These are phyloP conservation scores for Magnaporthiopsis incrustans DNA, from an alignment of 2,329 filamentous ascomycete genomes.

Conservation along the genomic window DNA sequence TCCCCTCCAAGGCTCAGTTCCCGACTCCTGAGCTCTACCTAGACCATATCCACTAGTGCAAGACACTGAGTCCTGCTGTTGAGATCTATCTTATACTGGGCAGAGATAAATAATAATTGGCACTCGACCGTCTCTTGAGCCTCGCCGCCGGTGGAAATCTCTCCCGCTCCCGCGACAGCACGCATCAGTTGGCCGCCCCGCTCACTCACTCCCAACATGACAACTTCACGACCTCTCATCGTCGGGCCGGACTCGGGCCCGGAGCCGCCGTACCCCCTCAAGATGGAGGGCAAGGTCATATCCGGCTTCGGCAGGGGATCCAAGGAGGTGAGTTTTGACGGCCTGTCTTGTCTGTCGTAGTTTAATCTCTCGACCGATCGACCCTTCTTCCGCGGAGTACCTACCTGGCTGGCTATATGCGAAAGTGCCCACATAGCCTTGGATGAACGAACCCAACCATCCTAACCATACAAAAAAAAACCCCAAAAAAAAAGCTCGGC, in stretches of 20 bases:
- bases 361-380: too few relatives aligned
- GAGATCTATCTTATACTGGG: too few relatives aligned
- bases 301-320: slow-evolving; percentile 90
- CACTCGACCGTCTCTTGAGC: too few relatives aligned
- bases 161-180: not conserved
- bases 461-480: not conserved
- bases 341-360: too few relatives aligned
- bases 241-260: slow-evolving; percentile 70
- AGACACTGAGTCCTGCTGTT: too few relatives aligned
- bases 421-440: not conserved
- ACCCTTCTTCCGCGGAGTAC: too few relatives aligned
- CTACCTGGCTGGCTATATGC: too few relatives aligned
- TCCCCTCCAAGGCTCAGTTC: too few relatives aligned
- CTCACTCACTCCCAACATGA: not conserved
- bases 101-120: too few relatives aligned
- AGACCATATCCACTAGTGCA: too few relatives aligned
- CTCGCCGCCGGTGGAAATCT: too few relatives aligned
- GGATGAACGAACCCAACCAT: not conserved
- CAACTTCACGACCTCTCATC: slow-evolving; percentile 52
- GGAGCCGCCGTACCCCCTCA: slow-evolving; percentile 69
- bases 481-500: slow-evolving; percentile 41
- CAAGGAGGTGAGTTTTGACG: slow-evolving; percentile 58
- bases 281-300: slow-evolving; percentile 79
- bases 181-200: not conserved
- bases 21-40: too few relatives aligned